Percentiles rank a stretch among this genome's conserved stretches.
phyloP scores from a whole-genome alignment of 116 monocot species.

The Papilionanthe hybrid region DNA sequence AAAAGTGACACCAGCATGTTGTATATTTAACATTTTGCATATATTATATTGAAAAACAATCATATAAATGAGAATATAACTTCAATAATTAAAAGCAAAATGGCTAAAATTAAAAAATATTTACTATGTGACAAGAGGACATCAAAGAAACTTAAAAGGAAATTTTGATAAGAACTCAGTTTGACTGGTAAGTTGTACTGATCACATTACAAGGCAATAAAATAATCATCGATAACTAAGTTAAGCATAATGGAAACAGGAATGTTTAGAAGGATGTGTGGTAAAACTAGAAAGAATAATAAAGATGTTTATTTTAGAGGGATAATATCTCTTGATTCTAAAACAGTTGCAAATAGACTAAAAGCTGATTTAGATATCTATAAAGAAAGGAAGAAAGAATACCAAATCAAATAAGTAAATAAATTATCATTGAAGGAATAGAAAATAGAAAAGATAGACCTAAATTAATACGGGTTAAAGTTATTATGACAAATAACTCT shows the following conservation, averaged over 20 bases:
- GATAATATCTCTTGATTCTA: neutral
- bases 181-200: neutral
- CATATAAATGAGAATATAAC: neutral
- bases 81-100: neutral
- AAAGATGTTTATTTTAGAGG: neutral
- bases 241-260: neutral
- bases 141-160: neutral
- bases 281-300: neutral
- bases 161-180: neutral
- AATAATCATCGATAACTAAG: neutral
- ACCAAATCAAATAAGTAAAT: neutral
- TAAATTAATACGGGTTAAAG: too few relatives aligned
- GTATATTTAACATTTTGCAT: neutral
- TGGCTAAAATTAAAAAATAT: neutral
- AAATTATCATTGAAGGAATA: neutral
- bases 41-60: neutral
- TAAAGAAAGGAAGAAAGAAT: neutral
- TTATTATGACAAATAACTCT: too few relatives aligned
- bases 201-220: neutral
- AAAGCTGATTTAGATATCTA: neutral
- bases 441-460: neutral
- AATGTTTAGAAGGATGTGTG: neutral
- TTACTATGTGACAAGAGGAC: neutral
- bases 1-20: neutral
- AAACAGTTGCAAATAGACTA: neutral